Evolutionary conservation across 2,329 filamentous ascomycete species (phyloP).

Genomic region (Ceratocystis papillata): DNA sequence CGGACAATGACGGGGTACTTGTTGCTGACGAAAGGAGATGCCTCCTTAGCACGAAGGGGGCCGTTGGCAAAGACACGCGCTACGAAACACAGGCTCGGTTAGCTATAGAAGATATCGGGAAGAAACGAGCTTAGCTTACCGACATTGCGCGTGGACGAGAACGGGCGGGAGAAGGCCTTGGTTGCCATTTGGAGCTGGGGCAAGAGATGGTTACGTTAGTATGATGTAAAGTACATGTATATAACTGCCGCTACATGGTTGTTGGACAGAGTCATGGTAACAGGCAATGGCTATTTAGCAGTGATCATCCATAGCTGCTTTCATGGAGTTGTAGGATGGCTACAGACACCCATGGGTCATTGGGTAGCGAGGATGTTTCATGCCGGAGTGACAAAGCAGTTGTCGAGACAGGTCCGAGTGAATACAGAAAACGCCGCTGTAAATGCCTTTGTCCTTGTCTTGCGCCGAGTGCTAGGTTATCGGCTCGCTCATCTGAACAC

Average conservation of each 20-base stretch:
- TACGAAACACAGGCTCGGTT: constrained; percentile 30
- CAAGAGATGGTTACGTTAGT: constrained; percentile 4
- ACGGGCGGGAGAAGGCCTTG: constrained; percentile 59
- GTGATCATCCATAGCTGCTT: neutral
- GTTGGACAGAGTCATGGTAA: neutral
- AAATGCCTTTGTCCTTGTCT: neutral
- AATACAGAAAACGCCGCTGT: neutral
- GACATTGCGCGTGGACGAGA: constrained; percentile 75
- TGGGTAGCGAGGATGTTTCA: neutral
- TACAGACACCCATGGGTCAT: neutral
- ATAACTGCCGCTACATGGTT: neutral
- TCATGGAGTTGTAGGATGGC: neutral
- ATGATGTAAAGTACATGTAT: constrained; percentile 21
- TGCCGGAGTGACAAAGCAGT: neutral
- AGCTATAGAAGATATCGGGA: constrained; percentile 3
- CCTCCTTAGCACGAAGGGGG: constrained; percentile 85
- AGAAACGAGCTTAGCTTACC: constrained; percentile 42
- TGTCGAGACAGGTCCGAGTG: neutral
- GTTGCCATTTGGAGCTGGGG: constrained; percentile 18
- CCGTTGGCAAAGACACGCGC: constrained; percentile 78
- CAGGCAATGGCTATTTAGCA: neutral
- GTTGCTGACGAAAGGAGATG: constrained; percentile 70
- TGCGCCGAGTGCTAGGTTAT: neutral
- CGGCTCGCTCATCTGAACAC: neutral
- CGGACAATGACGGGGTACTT: constrained; percentile 95